Percentiles rank a stretch among this genome's conserved stretches.
Conservation (phyloP, 495 filamentous ascomycete species). For the Trichodelitschia bisporula region DNA sequence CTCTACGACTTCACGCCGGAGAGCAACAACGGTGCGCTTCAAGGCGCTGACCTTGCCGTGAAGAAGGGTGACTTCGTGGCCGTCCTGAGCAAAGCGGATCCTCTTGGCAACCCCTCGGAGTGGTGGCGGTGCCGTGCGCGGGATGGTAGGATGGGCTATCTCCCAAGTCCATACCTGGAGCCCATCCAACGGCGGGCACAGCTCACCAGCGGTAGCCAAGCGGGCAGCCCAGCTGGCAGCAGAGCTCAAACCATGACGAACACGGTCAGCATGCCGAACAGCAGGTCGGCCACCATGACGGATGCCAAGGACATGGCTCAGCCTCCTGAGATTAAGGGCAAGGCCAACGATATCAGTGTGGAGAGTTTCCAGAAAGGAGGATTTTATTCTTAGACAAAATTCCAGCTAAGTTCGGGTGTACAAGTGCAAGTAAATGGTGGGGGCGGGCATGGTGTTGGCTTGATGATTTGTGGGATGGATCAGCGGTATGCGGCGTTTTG, state of each 20-base stretch:
- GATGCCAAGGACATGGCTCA: slow-evolving; percentile 8
- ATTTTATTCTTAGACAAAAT: slow-evolving; percentile 2
- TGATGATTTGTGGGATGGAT: too few relatives aligned
- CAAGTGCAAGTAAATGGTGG: too few relatives aligned
- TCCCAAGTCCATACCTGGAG: slow-evolving; percentile 76
- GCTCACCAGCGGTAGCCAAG: slow-evolving; percentile 19
- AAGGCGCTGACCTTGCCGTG: slow-evolving; percentile 69
- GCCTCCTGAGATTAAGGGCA: slow-evolving; percentile 2
- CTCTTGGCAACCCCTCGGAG: slow-evolving; percentile 71
- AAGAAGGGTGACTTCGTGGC: slow-evolving; percentile 93
- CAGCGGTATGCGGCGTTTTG: too few relatives aligned
- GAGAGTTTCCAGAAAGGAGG: slow-evolving; percentile 3
- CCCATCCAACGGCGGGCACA: slow-evolving; percentile 34
- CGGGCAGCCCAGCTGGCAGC: slow-evolving; percentile 17
- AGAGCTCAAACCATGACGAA: slow-evolving; percentile 17
- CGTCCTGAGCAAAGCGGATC: slow-evolving; percentile 79
- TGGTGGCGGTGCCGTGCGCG: slow-evolving; percentile 96
- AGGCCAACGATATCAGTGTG: slow-evolving; percentile 2
- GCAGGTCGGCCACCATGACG: slow-evolving; percentile 14
- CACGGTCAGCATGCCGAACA: slow-evolving; percentile 19
- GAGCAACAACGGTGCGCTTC: slow-evolving; percentile 16
- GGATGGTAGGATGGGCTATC: slow-evolving; percentile 73
- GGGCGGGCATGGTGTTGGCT: too few relatives aligned
- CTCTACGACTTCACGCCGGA: slow-evolving; percentile 83
- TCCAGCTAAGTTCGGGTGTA: too few relatives aligned